phyloP scores from a whole-genome alignment of 2,329 filamentous ascomycete genomes.

The Thielaviopsis musarum region DNA sequence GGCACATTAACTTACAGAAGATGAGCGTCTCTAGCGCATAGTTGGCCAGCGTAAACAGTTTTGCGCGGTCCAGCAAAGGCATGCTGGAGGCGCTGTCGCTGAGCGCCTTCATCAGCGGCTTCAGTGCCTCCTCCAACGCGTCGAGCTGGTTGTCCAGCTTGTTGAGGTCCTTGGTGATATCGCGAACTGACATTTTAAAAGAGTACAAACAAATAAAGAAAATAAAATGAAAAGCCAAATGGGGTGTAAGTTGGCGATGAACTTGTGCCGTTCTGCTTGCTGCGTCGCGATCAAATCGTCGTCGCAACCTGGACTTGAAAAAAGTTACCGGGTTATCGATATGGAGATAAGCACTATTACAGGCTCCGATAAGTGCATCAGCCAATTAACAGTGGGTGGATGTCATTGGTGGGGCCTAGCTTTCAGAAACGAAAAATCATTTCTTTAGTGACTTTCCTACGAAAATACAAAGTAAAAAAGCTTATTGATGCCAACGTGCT shows the following conservation, averaged over 20 bases:
- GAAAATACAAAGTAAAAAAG: not conserved
- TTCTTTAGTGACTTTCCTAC: not conserved
- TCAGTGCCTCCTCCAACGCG: slow-evolving; percentile 54
- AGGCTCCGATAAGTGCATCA: not conserved
- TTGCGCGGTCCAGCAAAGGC: slow-evolving; percentile 85
- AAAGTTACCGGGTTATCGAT: slow-evolving; percentile 8
- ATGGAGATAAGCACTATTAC: slow-evolving; percentile 3
- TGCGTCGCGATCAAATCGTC: not conserved
- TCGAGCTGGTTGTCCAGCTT: slow-evolving; percentile 66
- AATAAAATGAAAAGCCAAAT: not conserved
- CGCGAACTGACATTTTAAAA: slow-evolving; percentile 26
- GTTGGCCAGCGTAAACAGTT: slow-evolving; percentile 73
- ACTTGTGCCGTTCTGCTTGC: not conserved
- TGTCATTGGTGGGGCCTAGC: slow-evolving; percentile 7
- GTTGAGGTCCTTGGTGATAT: slow-evolving; percentile 52
- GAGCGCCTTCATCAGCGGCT: slow-evolving; percentile 55
- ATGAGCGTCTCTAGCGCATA: slow-evolving; percentile 84
- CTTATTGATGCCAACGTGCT: not conserved
- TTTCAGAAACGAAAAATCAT: slow-evolving; percentile 1
- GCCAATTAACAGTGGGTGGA: not conserved
- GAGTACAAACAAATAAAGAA: not conserved
- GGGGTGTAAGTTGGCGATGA: not conserved
- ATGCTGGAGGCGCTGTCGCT: slow-evolving; percentile 57
- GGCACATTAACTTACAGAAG: slow-evolving; percentile 44
- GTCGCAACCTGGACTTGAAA: not conserved